These are phyloP conservation scores for Eucommia ulmoides DNA, from an alignment of 257 asterid genomes.

Conservation along the genomic window DNA sequence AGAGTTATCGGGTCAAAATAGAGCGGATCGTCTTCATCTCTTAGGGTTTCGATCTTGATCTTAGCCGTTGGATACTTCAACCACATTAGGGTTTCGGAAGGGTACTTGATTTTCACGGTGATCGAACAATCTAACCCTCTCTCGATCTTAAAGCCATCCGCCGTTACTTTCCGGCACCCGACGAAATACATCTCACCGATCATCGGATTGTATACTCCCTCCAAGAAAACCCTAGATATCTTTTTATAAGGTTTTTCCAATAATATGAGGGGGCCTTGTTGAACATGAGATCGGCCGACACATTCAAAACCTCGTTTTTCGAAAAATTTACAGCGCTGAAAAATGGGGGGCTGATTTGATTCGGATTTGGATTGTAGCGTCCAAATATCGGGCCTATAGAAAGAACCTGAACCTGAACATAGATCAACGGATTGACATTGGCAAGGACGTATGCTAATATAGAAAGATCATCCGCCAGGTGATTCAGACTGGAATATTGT, in stretches of 20 bases:
- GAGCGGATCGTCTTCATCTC: slow-evolving; percentile 9
- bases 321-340: neutral
- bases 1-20: slow-evolving; percentile 2
- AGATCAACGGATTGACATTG: no score
- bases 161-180: neutral
- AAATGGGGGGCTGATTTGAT: no score
- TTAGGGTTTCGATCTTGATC: slow-evolving; percentile 10
- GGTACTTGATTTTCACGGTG: slow-evolving; percentile 8
- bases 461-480: slow-evolving; percentile 2
- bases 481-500: neutral
- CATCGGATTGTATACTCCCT: neutral
- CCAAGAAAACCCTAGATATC: neutral
- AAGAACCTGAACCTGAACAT: slow-evolving; percentile 4
- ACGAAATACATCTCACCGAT: neutral
- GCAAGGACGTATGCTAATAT: no score
- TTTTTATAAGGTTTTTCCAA: neutral
- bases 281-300: neutral
- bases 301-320: neutral
- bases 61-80: slow-evolving; percentile 11
- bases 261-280: neutral
- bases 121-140: neutral
- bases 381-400: slow-evolving; percentile 13
- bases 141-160: neutral
- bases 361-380: neutral
- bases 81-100: slow-evolving; percentile 12